phyloP scores from a whole-genome alignment of 2,329 filamentous ascomycete genomes.

The Drechslerella coelobrocha region DNA sequence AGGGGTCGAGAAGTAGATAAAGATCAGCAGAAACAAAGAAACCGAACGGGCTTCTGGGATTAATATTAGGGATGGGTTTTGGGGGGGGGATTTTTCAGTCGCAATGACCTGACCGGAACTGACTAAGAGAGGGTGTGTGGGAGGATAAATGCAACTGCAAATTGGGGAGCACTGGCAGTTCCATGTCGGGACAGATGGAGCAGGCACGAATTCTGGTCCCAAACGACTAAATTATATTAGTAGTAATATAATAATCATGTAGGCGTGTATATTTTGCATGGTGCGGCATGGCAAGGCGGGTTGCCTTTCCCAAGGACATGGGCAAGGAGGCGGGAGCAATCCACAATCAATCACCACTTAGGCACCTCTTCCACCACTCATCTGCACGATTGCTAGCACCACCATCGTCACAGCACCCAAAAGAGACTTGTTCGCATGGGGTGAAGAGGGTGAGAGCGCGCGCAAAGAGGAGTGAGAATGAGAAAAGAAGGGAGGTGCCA shows the following conservation, averaged over 20 bases:
- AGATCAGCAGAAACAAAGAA: slow-evolving; percentile 51
- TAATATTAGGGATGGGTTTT: slow-evolving; percentile 1
- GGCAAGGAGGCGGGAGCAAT: slow-evolving; percentile 47
- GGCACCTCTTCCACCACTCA: neutral
- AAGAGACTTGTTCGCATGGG: no score
- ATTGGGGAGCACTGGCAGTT: neutral
- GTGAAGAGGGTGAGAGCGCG: no score
- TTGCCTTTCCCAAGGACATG: slow-evolving; percentile 22
- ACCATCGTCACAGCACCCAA: neutral
- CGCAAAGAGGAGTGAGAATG: no score
- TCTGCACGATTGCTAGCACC: neutral
- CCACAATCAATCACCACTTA: neutral
- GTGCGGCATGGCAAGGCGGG: slow-evolving; percentile 18
- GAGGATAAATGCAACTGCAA: neutral
- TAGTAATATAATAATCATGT: neutral
- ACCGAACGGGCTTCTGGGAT: slow-evolving; percentile 18
- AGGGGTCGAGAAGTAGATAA: slow-evolving; percentile 43
- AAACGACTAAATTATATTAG: neutral
- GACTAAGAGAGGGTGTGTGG: neutral
- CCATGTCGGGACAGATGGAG: slow-evolving; percentile 2
- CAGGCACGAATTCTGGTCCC: neutral
- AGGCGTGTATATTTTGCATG: neutral
- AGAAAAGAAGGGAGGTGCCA: slow-evolving; percentile 1
- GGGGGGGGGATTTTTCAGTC: slow-evolving; percentile 32
- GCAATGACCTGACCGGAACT: slow-evolving; percentile 13